Evolutionary conservation across 257 asterid species (phyloP).

Genomic region (Penstemon eatonii): DNA sequence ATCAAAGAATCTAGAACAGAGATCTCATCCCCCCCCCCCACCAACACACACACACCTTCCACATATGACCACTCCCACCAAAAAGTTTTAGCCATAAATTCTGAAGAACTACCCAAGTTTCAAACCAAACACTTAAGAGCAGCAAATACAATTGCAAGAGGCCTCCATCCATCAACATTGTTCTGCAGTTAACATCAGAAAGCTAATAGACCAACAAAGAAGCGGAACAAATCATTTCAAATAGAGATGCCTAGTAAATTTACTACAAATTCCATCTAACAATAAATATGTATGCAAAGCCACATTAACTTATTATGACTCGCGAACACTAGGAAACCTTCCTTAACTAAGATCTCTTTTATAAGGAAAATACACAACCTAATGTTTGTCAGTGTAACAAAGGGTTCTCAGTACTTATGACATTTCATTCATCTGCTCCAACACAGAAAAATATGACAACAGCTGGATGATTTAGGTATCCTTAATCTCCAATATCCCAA

Average conservation of each 20-base stretch:
- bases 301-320: slow-evolving; percentile 1
- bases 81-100: neutral
- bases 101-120: neutral
- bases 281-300: slow-evolving; percentile 14
- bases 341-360: neutral
- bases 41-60: too few species aligned
- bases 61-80: slow-evolving; percentile 8
- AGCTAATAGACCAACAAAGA: neutral
- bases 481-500: too few species aligned
- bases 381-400: neutral
- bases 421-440: neutral
- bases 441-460: too few species aligned
- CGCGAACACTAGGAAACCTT: slow-evolving; percentile 9
- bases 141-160: neutral
- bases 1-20: too few species aligned
- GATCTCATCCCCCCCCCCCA: too few species aligned
- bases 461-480: too few species aligned
- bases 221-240: neutral
- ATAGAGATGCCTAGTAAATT: neutral
- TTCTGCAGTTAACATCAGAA: neutral
- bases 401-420: neutral
- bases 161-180: neutral
- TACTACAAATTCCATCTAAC: neutral
- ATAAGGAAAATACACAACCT: neutral
- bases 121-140: neutral